Evolutionary conservation across 2,329 filamentous ascomycete genomes (phyloP).

Genomic region (Talaromyces sp.): DNA sequence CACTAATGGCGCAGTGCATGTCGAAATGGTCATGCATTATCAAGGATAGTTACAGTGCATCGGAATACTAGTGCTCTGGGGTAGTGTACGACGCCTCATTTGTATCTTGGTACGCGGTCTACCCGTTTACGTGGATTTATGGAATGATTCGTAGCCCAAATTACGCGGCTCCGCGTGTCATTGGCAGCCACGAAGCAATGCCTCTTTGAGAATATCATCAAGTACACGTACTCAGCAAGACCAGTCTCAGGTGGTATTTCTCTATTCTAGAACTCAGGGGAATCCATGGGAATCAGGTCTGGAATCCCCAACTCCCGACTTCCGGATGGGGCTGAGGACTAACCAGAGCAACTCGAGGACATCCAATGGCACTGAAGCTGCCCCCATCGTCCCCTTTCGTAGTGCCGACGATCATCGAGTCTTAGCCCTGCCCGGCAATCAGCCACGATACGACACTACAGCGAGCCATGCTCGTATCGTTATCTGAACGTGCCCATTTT

Average conservation of each 20-base stretch:
- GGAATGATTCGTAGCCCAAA: background rate
- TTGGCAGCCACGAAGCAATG: background rate
- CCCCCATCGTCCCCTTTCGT: background rate
- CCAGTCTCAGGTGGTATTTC: background rate
- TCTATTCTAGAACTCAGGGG: background rate
- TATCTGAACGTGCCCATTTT: background rate
- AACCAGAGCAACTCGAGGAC: background rate
- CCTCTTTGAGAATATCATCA: background rate
- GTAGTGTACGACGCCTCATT: background rate
- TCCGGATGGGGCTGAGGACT: background rate
- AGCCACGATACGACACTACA: slow-evolving; percentile 9
- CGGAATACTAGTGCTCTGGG: background rate
- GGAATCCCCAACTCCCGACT: background rate
- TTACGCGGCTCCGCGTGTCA: background rate
- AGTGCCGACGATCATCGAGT: slow-evolving; percentile 1
- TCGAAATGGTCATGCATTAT: background rate
- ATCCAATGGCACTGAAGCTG: background rate
- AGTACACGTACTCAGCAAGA: background rate
- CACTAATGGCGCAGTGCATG: background rate
- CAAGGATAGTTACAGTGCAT: background rate
- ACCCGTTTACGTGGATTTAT: background rate
- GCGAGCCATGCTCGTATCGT: background rate
- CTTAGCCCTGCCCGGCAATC: background rate
- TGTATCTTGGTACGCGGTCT: background rate
- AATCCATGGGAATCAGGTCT: background rate